Evolutionary conservation across 129 eudicot species (phyloP).

Genomic region (Flaveria brownii): DNA sequence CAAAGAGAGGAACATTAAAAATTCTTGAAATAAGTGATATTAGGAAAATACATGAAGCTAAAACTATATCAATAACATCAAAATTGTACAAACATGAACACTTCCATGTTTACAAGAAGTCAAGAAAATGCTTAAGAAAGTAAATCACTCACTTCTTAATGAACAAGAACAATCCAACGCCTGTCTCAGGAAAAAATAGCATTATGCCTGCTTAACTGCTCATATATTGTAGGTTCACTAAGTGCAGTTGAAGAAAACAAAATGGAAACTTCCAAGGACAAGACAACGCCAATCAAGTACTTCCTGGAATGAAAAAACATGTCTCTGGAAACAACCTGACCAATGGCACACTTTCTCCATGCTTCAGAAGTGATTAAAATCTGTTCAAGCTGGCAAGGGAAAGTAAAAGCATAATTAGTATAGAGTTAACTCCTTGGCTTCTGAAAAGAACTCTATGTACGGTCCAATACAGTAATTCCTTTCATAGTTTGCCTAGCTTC

Average conservation of each 20-base stretch:
- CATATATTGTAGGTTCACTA: conserved; percentile 57
- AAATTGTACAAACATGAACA: conserved; percentile 7
- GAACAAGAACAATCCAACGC: conserved; percentile 55
- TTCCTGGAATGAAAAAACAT: conserved; percentile 63
- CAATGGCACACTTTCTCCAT: conserved; percentile 75
- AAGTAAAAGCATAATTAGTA: conserved; percentile 12
- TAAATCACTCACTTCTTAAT: conserved; percentile 52
- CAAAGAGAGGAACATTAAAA: neutral
- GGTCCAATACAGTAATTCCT: conserved; percentile 1
- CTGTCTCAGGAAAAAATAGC: conserved; percentile 53
- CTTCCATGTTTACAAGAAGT: neutral
- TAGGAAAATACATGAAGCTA: neutral
- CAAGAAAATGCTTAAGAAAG: conserved; percentile 3
- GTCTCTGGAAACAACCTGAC: conserved; percentile 67
- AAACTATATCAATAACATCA: conserved; percentile 33
- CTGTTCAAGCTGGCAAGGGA: conserved; percentile 32
- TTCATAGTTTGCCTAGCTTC: neutral
- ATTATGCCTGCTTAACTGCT: conserved; percentile 64
- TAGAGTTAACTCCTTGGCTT: neutral
- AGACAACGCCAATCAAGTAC: conserved; percentile 86
- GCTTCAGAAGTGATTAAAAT: conserved; percentile 46
- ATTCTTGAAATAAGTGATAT: neutral
- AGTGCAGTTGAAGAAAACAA: conserved; percentile 82
- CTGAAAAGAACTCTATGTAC: neutral
- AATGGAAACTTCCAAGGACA: conserved; percentile 64